phyloP scores from a whole-genome alignment of 805 yeast genomes.

The Saccharomycopsis selenospora region DNA sequence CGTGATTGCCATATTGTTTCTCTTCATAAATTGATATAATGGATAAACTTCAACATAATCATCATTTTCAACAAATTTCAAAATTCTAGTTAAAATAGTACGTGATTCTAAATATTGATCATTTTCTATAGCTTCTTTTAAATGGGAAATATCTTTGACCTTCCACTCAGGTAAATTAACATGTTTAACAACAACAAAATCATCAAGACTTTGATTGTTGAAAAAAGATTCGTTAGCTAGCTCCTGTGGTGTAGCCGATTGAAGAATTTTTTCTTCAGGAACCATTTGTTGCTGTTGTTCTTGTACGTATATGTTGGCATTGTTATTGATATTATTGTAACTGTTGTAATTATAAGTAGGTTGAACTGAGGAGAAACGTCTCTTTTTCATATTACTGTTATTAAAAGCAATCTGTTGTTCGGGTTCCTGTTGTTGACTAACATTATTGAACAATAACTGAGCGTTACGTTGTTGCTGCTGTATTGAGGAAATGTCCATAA shows the following conservation, averaged over 20 bases:
- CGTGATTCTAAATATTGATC: background rate
- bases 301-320: background rate
- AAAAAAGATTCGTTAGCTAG: background rate
- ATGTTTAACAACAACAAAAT: background rate
- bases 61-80: constrained; percentile 2
- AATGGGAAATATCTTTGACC: background rate
- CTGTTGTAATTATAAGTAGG: background rate
- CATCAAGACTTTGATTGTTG: background rate
- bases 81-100: background rate
- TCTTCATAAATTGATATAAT: constrained; percentile 19
- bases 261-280: background rate
- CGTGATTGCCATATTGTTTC: constrained; percentile 12
- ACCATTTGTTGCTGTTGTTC: background rate
- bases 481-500: background rate
- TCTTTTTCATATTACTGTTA: background rate
- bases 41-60: constrained; percentile 14
- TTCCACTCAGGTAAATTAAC: constrained; percentile 1
- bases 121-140: background rate
- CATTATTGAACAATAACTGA: background rate
- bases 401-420: background rate
- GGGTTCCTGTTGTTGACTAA: background rate
- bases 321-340: background rate
- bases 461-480: constrained; percentile 1
- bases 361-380: constrained; percentile 1
- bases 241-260: background rate